Percentiles rank a stretch among this genome's conserved stretches.
Evolutionary conservation across 2,329 filamentous ascomycete genomes (phyloP).

Genomic region (Exophiala mesophila): DNA sequence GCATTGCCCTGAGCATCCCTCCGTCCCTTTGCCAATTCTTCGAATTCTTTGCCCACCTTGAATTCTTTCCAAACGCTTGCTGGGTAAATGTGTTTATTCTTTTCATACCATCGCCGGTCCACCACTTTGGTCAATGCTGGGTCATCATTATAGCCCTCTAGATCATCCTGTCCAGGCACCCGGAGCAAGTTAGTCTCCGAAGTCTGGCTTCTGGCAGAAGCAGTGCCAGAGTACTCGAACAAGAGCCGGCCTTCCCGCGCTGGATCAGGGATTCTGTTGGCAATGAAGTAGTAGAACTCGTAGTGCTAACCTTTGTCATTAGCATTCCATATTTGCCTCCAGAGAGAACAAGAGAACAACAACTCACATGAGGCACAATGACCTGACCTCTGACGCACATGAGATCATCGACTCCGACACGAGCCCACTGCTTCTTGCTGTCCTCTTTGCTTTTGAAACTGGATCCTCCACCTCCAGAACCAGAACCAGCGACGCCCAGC

Average conservation of each 20-base stretch:
- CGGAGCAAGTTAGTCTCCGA: slow-evolving; percentile 38
- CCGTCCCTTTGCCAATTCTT: slow-evolving; percentile 60
- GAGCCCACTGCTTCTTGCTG: slow-evolving; percentile 76
- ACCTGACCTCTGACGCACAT: slow-evolving; percentile 87
- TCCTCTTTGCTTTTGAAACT: slow-evolving; percentile 42
- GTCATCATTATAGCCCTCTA: slow-evolving; percentile 75
- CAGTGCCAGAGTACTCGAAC: slow-evolving; percentile 66
- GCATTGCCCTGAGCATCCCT: slow-evolving; percentile 85
- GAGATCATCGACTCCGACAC: slow-evolving; percentile 90
- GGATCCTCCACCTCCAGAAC: slow-evolving; percentile 33
- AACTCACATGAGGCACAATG: slow-evolving; percentile 86
- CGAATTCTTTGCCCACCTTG: slow-evolving; percentile 76
- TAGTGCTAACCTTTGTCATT: too few relatives aligned
- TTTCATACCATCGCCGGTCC: slow-evolving; percentile 92
- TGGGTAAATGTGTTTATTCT: slow-evolving; percentile 97
- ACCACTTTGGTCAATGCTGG: slow-evolving; percentile 85
- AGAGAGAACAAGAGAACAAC: neutral
- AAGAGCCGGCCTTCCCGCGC: slow-evolving; percentile 68
- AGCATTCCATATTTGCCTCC: too few relatives aligned
- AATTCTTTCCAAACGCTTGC: slow-evolving; percentile 95
- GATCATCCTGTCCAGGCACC: slow-evolving; percentile 48
- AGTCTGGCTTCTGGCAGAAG: slow-evolving; percentile 29
- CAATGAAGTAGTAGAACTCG: slow-evolving; percentile 94
- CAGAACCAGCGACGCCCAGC: slow-evolving; percentile 63
- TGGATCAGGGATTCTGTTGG: slow-evolving; percentile 64